phyloP scores from a whole-genome alignment of 2,329 filamentous ascomycete species.

The Trichophyton rubrum region DNA sequence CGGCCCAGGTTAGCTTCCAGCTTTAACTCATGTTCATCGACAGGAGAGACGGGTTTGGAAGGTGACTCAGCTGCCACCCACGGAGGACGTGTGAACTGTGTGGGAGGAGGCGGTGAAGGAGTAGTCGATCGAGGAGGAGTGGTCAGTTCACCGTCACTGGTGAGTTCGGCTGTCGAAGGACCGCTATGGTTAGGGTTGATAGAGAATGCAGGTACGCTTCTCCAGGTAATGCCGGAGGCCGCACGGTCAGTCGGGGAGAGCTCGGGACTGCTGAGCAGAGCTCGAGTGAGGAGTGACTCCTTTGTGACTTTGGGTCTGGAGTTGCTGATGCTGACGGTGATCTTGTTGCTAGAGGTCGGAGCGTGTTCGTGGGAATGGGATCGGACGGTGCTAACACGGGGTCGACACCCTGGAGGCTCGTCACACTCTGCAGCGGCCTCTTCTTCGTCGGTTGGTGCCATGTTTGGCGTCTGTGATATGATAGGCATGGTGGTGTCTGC shows the following conservation, averaged over 20 bases:
- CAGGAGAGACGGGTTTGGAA: conserved; percentile 16
- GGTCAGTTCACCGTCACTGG: conserved; percentile 85
- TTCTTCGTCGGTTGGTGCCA: conserved; percentile 37
- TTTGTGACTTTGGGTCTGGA: conserved; percentile 41
- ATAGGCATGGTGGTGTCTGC: conserved; percentile 30
- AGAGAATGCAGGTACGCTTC: conserved; percentile 23
- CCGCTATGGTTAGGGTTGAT: conserved; percentile 51
- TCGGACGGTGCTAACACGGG: conserved; percentile 1
- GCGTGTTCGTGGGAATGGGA: conserved; percentile 4
- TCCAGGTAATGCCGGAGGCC: background rate
- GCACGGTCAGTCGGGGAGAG: conserved; percentile 23
- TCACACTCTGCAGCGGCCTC: conserved; percentile 67
- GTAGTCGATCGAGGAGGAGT: conserved; percentile 80
- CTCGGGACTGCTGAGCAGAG: conserved; percentile 57
- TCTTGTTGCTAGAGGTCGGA: conserved; percentile 3
- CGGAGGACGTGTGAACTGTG: conserved; percentile 28
- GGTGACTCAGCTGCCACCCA: conserved; percentile 3
- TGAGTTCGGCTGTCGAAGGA: conserved; percentile 77
- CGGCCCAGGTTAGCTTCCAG: conserved; percentile 55
- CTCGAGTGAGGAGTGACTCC: conserved; percentile 76
- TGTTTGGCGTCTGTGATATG: conserved; percentile 29
- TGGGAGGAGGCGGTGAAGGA: conserved; percentile 74
- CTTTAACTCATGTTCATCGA: conserved; percentile 39
- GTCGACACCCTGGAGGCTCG: conserved; percentile 62
- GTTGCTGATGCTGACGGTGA: conserved; percentile 27